Conservation (phyloP, 2,329 filamentous ascomycete genomes). For the Pseudogymnoascus sp. region DNA sequence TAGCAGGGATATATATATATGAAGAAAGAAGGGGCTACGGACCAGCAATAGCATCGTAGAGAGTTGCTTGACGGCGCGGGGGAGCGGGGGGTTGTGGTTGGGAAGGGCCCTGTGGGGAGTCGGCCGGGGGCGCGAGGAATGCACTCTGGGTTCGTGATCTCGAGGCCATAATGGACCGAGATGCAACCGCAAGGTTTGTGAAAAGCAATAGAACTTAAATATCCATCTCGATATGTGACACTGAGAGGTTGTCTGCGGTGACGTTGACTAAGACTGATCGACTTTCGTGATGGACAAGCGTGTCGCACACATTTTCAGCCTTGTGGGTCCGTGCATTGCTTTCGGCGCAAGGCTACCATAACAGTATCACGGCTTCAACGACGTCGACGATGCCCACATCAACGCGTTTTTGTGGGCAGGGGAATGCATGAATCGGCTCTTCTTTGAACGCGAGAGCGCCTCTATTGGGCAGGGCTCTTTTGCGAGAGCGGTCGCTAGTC, state of each 20-base stretch:
- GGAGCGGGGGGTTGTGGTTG: neutral
- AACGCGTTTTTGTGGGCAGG: conserved; percentile 1
- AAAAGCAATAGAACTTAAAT: neutral
- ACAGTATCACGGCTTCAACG: neutral
- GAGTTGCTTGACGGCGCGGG: conserved; percentile 35
- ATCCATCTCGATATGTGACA: neutral
- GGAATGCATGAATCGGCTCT: conserved; percentile 65
- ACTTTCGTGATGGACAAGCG: neutral
- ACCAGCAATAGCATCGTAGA: conserved; percentile 71
- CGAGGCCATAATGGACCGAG: neutral
- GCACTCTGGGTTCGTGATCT: conserved; percentile 9
- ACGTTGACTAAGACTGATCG: neutral
- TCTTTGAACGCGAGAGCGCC: conserved; percentile 69
- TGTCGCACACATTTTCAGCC: conserved; percentile 1
- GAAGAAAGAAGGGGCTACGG: conserved; percentile 10
- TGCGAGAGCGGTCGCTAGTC: conserved; percentile 54
- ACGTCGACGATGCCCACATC: neutral
- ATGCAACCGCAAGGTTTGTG: neutral
- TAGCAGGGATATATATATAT: neutral
- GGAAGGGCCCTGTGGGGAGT: neutral
- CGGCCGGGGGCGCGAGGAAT: conserved; percentile 11
- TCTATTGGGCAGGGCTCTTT: conserved; percentile 55
- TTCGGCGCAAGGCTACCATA: neutral
- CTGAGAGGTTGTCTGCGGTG: neutral
- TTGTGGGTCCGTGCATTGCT: neutral